Conservation (phyloP, 140 eudicot species). For the Bidens hawaiensis region DNA sequence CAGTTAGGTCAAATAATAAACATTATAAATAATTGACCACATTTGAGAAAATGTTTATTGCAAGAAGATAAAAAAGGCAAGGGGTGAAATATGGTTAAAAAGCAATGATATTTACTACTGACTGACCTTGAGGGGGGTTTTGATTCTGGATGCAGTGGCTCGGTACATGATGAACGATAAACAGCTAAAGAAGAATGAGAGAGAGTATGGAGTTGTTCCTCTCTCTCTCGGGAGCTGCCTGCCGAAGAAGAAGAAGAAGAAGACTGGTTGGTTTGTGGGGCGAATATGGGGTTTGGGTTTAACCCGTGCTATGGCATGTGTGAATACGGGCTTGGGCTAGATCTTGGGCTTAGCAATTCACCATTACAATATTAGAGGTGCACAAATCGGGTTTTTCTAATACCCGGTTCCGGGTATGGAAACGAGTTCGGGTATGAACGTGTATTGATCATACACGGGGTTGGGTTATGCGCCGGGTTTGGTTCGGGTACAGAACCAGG, state of each 20-base stretch:
- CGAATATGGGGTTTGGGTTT: slow-evolving; percentile 27
- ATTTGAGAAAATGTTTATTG: too few relatives aligned
- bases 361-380: too few relatives aligned
- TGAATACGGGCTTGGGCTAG: slow-evolving; percentile 23
- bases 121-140: slow-evolving; percentile 57
- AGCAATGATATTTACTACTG: not conserved
- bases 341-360: too few relatives aligned
- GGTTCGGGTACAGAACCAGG: too few relatives aligned
- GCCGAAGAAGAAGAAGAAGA: too few relatives aligned
- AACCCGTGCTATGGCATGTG: slow-evolving; percentile 24
- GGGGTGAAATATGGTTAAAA: not conserved
- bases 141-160: slow-evolving; percentile 57
- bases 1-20: not conserved
- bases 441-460: too few relatives aligned
- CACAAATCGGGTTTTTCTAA: too few relatives aligned
- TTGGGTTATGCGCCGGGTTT: too few relatives aligned
- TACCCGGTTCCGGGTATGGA: too few relatives aligned
- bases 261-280: slow-evolving; percentile 5
- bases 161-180: slow-evolving; percentile 53
- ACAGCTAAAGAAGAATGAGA: not conserved
- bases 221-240: slow-evolving; percentile 9
- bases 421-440: too few relatives aligned
- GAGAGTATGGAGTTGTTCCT: not conserved
- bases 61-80: too few relatives aligned
- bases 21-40: too few relatives aligned